Evolutionary conservation across 352 stramenopile genomes (phyloP), one percentile per base, ranked within the genome.

Genomic region (Salisapilia sapeloensis): DNA sequence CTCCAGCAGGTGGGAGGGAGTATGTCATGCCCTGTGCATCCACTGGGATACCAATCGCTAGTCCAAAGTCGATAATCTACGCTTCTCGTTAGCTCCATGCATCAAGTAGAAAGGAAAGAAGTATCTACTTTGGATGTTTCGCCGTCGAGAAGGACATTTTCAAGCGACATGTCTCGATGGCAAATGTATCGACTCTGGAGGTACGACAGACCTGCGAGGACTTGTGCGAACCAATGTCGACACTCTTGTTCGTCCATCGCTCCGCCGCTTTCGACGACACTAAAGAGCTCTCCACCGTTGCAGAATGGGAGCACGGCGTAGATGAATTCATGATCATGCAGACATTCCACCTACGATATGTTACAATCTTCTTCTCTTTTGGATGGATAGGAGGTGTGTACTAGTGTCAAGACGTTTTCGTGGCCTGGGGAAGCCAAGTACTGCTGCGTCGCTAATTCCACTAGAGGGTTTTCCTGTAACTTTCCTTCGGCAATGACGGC

Each of bases 1-100:
- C 71, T 17, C 71, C 74, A 22, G 74, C 64, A 12, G 70, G 74
- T 19, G 71, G 71, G 21, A 90, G 35, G 22, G 70, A 79, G 53
- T 89, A 89, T 30, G 72, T 89, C 72, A 89, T 89, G 33, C 72
- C 72, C 18, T 77, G 61, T 14, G 72, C 42, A 43, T 89, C 72
- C 9, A 90, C 70, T 4, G 74, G 74, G 44, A 90, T 85, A 15
- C 74, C 71, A 45, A 90, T 86, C 23, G 67, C 65, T 5, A 90
- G 42, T 17, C 74, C 74, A 51, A 90, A 90, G 49, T 90, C 74
- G 35, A 86, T 86, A 35, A 86, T 90, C 74, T 89, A 40, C 17
- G n/a, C 11, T n/a, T 4, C 19, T 10, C 9, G 18, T 35, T 18
- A 22, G 14, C 17, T 16, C 12, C 30, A 19, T 23, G 7, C n/a